phyloP scores from a whole-genome alignment of 257 asterid genomes.

The Lavandula angustifolia region DNA sequence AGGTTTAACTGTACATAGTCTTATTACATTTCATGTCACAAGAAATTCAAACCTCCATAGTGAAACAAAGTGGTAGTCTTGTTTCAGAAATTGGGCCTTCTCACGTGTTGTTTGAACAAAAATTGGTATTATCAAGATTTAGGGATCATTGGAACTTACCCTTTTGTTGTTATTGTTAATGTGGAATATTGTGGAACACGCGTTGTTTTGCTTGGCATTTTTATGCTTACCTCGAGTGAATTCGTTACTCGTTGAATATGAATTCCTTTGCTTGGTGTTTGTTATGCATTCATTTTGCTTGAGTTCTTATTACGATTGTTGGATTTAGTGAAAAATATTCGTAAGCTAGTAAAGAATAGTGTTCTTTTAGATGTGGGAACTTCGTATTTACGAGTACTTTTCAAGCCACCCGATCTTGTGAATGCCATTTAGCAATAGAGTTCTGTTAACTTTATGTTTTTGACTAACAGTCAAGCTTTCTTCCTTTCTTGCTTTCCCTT shows the following conservation, averaged over 20 bases:
- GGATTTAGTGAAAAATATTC: background rate
- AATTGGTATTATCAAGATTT: background rate
- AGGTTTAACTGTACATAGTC: too few relatives aligned
- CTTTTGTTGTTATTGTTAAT: background rate
- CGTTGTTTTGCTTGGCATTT: slow-evolving; percentile 1
- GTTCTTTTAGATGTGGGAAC: background rate
- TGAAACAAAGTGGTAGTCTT: background rate
- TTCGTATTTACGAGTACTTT: background rate
- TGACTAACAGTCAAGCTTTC: slow-evolving; percentile 9
- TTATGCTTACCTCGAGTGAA: background rate
- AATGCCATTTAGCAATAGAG: slow-evolving; percentile 12
- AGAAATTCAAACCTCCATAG: background rate
- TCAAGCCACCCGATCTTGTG: background rate
- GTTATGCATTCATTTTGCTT: background rate
- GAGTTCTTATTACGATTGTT: background rate
- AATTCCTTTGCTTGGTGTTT: slow-evolving; percentile 4
- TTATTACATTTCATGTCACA: background rate
- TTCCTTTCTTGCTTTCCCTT: slow-evolving; percentile 5
- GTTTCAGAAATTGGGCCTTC: slow-evolving; percentile 3
- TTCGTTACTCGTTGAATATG: background rate
- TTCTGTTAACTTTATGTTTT: slow-evolving; percentile 4
- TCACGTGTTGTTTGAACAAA: background rate
- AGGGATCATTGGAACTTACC: background rate
- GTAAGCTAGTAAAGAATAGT: background rate
- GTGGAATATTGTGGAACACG: background rate